phyloP scores from a whole-genome alignment of 345 rosid species.

The Boechera divaricarpa region DNA sequence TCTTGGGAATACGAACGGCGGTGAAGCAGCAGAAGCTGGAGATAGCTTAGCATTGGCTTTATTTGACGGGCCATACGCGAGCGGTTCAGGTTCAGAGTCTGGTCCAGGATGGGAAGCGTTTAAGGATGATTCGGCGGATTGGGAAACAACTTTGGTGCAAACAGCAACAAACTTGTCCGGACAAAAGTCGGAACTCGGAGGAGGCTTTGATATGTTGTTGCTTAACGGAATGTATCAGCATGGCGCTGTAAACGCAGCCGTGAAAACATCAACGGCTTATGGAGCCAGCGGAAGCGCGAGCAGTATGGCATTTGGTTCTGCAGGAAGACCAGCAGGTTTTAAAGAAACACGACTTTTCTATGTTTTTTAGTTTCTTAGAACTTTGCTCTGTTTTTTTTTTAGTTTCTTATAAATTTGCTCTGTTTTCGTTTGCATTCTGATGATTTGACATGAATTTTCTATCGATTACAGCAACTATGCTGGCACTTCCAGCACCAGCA shows the following conservation, averaged over 20 bases:
- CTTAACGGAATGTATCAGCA: slow-evolving; percentile 54
- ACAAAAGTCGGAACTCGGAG: slow-evolving; percentile 47
- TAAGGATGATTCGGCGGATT: slow-evolving; percentile 58
- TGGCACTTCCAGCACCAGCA: slow-evolving; percentile 62
- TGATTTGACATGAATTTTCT: slow-evolving; percentile 16
- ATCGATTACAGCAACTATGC: slow-evolving; percentile 44
- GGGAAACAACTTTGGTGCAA: slow-evolving; percentile 82
- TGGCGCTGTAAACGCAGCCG: slow-evolving; percentile 37
- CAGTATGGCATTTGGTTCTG: slow-evolving; percentile 59
- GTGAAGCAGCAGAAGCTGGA: slow-evolving; percentile 50
- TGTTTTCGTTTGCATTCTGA: slow-evolving; percentile 9
- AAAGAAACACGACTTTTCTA: background rate
- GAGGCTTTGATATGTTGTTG: slow-evolving; percentile 50
- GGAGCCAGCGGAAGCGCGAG: slow-evolving; percentile 67
- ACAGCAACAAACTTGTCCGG: slow-evolving; percentile 57
- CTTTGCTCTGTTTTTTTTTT: slow-evolving; percentile 15
- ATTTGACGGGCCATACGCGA: slow-evolving; percentile 56
- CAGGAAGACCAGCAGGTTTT: slow-evolving; percentile 61
- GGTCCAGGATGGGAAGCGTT: slow-evolving; percentile 71
- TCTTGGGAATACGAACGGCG: slow-evolving; percentile 50
- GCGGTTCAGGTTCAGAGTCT: slow-evolving; percentile 27
- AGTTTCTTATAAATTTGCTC: background rate
- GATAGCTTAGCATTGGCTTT: slow-evolving; percentile 63
- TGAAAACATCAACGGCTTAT: slow-evolving; percentile 35
- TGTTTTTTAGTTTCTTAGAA: background rate